A percentile compares a stretch with the other conserved stretches of the same genome.
phyloP scores from a whole-genome alignment of 768 basidiomycete genomes.

The Termitomyces sp. region DNA sequence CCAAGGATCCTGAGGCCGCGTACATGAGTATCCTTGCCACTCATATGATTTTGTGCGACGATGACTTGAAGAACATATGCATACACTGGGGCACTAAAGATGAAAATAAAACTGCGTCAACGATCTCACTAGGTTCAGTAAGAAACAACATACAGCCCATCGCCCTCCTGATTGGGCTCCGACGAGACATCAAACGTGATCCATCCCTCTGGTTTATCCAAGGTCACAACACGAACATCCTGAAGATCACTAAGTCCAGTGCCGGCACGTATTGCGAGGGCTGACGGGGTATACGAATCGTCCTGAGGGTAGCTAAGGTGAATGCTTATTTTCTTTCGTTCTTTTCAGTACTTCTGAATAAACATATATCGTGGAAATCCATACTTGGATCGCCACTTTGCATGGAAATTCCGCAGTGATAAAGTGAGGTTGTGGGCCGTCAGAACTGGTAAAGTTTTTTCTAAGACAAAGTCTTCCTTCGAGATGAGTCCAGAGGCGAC shows the following conservation, averaged over 20 bases:
- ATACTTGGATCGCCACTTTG: too few species aligned
- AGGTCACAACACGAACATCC: too few species aligned
- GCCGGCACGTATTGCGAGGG: slow-evolving; percentile 85
- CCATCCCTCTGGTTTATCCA: too few species aligned
- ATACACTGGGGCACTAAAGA: slow-evolving; percentile 80
- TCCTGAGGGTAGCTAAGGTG: too few species aligned
- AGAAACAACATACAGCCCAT: too few species aligned
- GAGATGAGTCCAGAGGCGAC: too few species aligned
- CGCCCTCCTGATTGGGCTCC: too few species aligned
- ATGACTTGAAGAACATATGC: too few species aligned
- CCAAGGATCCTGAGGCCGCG: slow-evolving; percentile 84
- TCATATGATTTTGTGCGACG: too few species aligned
- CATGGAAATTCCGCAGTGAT: slow-evolving; percentile 90
- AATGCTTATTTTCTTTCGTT: slow-evolving; percentile 80
- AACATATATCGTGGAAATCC: slow-evolving; percentile 4
- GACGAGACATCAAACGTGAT: too few species aligned
- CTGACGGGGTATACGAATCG: slow-evolving; percentile 96
- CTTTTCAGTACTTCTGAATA: not conserved
- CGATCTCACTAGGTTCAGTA: not conserved
- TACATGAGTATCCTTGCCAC: too few species aligned
- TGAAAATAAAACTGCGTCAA: not conserved
- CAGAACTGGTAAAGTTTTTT: slow-evolving; percentile 48
- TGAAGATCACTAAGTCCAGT: slow-evolving; percentile 86
- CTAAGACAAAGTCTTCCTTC: not conserved
- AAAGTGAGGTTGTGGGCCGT: slow-evolving; percentile 96